Evolutionary conservation across 2,329 filamentous ascomycete genomes (phyloP), one percentile per base, ranked within the genome.

Genomic region (Rugonectria rugulosa): DNA sequence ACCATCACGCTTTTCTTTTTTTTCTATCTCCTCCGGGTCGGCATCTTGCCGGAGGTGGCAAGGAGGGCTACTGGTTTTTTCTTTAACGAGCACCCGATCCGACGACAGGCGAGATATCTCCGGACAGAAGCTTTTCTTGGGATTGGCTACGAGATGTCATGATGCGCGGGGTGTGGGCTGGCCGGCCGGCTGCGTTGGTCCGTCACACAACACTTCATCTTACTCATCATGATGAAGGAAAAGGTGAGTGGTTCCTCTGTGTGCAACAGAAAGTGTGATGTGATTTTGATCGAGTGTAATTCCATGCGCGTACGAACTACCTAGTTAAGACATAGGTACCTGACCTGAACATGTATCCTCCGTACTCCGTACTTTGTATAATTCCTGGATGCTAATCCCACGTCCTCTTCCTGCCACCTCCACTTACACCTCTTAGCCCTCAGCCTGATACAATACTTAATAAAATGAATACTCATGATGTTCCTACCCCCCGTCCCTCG

Each of bases 21-120:
- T 42, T 24, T 40, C 27, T 27, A 29, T 21, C 36, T 29, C 51
- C 20, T 8, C 37, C 34, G 24, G 56, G 53, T 24, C 56, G 59
- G 54, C 34, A 63, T 61, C 64, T 59, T 63, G 62, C 61, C 64
- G 36, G 21, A 66, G 48, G 59, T 65, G 65, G 64, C 57, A 63
- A 62, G 31, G 29, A 40, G 24, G 44, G 32, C n/a, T n/a, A n/a
- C n/a, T n/a, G n/a, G n/a, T n/a, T n/a, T n/a, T n/a, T n/a, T n/a
- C n/a, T n/a, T n/a, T n/a, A 20, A 20, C 8, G 31, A 50, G 58
- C 50, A 55, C 53, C 50, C 59, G 60, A 47, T 21, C 20, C 27
- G 40, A 23, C 26, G 11, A 31, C 41, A 31, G n/a, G 17, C 44
- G 37, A 49, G 31, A 26, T 19, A 21, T 21, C 20, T 36, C 40